Conservation (phyloP, 1,139 yeast genomes). For the Pichia cactophila region DNA sequence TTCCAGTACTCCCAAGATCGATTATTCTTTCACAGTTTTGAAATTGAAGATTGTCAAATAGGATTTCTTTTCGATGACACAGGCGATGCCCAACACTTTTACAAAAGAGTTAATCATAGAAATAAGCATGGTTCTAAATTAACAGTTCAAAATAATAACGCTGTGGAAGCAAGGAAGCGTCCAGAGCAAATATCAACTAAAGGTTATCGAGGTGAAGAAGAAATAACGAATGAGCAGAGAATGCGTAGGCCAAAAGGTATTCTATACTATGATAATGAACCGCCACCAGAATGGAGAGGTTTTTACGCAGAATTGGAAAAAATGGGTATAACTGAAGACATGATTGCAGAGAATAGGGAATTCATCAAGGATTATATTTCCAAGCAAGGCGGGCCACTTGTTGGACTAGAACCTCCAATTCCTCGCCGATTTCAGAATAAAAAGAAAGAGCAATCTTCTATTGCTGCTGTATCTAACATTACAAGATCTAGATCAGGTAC, state of each 20-base stretch:
- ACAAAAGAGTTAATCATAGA: constrained; percentile 65
- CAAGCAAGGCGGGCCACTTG: constrained; percentile 76
- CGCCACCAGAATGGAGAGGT: constrained; percentile 82
- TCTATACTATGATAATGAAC: constrained; percentile 67
- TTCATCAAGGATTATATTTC: constrained; percentile 73
- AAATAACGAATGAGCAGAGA: constrained; percentile 35
- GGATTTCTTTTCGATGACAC: constrained; percentile 88
- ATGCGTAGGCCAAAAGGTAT: constrained; percentile 51
- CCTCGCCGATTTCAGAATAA: constrained; percentile 49
- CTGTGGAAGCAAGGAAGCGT: constrained; percentile 65
- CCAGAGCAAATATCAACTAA: constrained; percentile 30
- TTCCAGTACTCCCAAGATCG: constrained; percentile 90
- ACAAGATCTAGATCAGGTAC: constrained; percentile 12
- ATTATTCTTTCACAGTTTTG: constrained; percentile 90
- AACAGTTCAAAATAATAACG: constrained; percentile 78
- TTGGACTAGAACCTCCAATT: constrained; percentile 79
- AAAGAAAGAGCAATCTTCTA: constrained; percentile 23
- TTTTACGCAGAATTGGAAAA: constrained; percentile 66
- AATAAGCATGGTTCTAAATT: constrained; percentile 81
- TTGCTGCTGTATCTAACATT: constrained; percentile 1
- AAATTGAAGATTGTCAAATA: constrained; percentile 82
- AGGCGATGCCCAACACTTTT: constrained; percentile 78
- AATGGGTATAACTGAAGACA: constrained; percentile 79
- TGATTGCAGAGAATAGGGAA: constrained; percentile 81
- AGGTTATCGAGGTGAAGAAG: constrained; percentile 68